These are phyloP conservation scores for Aegilops bicornis DNA, from an alignment of 176 grass and related monocot genomes.

Conservation along the genomic window DNA sequence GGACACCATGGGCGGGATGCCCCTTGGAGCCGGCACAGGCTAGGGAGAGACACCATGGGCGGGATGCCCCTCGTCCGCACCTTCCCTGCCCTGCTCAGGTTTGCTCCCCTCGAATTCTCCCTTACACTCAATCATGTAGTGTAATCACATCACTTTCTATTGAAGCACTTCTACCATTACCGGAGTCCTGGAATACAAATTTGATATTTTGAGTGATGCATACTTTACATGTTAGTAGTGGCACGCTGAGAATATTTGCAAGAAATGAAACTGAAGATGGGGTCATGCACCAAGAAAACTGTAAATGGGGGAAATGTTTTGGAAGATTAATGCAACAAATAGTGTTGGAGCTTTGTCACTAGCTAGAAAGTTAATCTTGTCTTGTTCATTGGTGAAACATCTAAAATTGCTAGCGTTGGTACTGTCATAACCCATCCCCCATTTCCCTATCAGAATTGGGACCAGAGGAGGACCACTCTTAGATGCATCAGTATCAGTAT, in stretches of 20 bases:
- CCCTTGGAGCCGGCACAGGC: too few species aligned
- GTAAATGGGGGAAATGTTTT: background rate
- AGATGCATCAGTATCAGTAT: constrained; percentile 2
- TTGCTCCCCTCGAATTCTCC: too few species aligned
- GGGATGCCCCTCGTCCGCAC: too few species aligned
- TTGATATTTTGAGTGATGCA: too few species aligned
- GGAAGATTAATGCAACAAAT: background rate
- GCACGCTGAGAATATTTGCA: background rate
- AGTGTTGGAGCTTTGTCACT: background rate
- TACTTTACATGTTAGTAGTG: background rate
- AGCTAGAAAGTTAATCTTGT: constrained; percentile 5
- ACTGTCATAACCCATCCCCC: constrained; percentile 15
- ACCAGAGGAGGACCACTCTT: background rate
- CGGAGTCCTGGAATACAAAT: too few species aligned
- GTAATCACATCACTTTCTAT: background rate
- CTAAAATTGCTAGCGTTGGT: constrained; percentile 8
- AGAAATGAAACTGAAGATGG: background rate
- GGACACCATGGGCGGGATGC: too few species aligned
- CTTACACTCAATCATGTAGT: background rate
- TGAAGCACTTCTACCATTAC: background rate
- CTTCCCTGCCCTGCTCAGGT: too few species aligned
- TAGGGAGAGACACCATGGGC: too few species aligned
- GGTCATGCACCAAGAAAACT: background rate
- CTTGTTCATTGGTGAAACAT: constrained; percentile 4
- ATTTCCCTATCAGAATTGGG: constrained; percentile 21